Conservation (phyloP, 2,329 filamentous ascomycete species). For the Aspergillus awamori region DNA sequence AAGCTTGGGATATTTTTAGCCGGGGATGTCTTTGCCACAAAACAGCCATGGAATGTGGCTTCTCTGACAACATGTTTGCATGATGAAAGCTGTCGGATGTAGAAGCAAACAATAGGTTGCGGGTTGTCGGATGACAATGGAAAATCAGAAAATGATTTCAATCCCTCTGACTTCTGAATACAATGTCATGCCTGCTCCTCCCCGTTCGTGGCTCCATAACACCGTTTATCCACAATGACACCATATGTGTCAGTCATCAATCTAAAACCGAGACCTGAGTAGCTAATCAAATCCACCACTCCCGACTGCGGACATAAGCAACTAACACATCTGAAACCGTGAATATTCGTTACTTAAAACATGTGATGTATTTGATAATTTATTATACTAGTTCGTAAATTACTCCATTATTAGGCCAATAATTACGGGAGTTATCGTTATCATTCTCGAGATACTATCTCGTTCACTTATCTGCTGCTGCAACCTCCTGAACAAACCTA, state of each 20-base stretch:
- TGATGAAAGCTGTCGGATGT: too few relatives aligned
- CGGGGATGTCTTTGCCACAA: background rate
- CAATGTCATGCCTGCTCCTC: background rate
- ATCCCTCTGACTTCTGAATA: background rate
- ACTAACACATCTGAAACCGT: background rate
- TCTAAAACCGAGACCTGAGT: background rate
- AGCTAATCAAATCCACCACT: background rate
- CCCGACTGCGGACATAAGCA: too few relatives aligned
- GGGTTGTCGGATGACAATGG: background rate
- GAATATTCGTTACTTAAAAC: background rate
- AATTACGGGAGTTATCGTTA: too few relatives aligned
- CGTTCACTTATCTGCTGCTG: background rate
- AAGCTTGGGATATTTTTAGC: background rate
- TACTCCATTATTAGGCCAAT: background rate
- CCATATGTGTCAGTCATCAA: background rate
- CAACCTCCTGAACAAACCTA: too few relatives aligned
- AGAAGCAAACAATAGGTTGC: too few relatives aligned
- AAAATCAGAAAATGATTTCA: background rate
- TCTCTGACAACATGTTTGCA: background rate
- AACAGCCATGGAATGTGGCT: background rate
- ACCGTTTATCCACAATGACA: background rate
- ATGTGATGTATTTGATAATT: background rate
- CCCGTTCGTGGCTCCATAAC: background rate
- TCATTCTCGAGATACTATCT: background rate
- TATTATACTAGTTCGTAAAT: background rate